Conservation (phyloP, 2,329 filamentous ascomycete species). For the Paecilomyces dactylethromorphus region DNA sequence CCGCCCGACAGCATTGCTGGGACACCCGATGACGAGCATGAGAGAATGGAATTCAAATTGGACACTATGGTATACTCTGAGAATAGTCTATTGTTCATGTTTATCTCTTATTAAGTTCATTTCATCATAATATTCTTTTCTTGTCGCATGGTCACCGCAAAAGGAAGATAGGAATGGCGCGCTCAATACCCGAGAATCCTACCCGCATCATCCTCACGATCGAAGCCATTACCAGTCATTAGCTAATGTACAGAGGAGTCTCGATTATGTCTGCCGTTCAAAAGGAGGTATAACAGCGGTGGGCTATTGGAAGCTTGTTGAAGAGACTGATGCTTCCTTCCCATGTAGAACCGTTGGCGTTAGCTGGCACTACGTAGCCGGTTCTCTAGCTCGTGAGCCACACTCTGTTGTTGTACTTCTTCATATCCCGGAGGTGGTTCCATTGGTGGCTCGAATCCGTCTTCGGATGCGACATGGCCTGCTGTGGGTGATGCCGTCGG, state of each 20-base stretch:
- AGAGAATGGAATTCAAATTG: not conserved
- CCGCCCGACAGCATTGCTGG: conserved; percentile 6
- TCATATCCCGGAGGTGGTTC: conserved; percentile 90
- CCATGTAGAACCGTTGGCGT: conserved; percentile 1
- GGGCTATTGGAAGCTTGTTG: not conserved
- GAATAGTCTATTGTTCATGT: not conserved
- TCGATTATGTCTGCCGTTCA: not conserved
- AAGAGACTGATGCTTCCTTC: not conserved
- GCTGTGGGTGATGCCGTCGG: conserved; percentile 3
- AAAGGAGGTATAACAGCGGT: not conserved
- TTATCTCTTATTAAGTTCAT: not conserved
- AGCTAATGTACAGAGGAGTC: not conserved
- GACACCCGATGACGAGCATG: not conserved
- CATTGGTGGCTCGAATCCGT: conserved; percentile 45
- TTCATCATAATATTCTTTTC: not conserved
- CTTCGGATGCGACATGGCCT: conserved; percentile 16
- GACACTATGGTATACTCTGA: not conserved
- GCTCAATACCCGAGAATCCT: not conserved
- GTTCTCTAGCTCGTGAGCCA: conserved; percentile 66
- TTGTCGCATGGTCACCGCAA: not conserved
- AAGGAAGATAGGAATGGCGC: not conserved
- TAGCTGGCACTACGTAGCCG: conserved; percentile 34
- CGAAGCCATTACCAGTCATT: not conserved
- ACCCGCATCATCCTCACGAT: not conserved
- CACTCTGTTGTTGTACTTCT: conserved; percentile 75